These are phyloP conservation scores for Tuber brumale DNA, from an alignment of 495 filamentous ascomycete genomes.

Conservation along the genomic window DNA sequence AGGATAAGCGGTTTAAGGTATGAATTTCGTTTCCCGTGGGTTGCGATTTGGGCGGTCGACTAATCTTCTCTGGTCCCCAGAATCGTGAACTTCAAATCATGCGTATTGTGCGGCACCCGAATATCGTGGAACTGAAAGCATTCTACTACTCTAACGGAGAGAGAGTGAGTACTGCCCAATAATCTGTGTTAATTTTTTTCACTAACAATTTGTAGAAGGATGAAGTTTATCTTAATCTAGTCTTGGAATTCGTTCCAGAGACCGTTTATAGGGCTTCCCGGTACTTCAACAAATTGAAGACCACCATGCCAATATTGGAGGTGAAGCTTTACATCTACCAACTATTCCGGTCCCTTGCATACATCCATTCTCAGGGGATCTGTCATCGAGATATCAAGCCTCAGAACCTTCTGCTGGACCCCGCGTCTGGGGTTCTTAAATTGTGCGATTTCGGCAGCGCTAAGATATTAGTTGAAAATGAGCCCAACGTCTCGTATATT, in stretches of 20 bases:
- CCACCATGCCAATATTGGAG: slow-evolving; percentile 97
- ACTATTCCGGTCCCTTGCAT: slow-evolving; percentile 94
- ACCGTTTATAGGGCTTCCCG: slow-evolving; percentile 97
- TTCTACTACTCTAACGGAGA: slow-evolving; percentile 99
- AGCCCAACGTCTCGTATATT: slow-evolving; percentile 99
- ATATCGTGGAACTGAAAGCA: slow-evolving; percentile 96
- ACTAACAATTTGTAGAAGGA: slow-evolving; percentile 64
- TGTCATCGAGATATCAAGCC: slow-evolving; percentile 99
- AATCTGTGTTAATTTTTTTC: slow-evolving; percentile 5
- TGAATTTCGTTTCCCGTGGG: slow-evolving; percentile 16
- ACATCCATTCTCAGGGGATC: slow-evolving; percentile 99
- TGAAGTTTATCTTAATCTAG: slow-evolving; percentile 97
- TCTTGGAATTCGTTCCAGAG: slow-evolving; percentile 96
- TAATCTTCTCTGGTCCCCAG: slow-evolving; percentile 51
- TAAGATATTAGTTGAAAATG: slow-evolving; percentile 97
- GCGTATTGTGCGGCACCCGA: slow-evolving; percentile 96
- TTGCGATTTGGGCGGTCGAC: slow-evolving; percentile 14
- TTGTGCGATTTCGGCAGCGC: slow-evolving; percentile 98
- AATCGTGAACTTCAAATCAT: slow-evolving; percentile 99
- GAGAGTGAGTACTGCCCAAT: slow-evolving; percentile 58
- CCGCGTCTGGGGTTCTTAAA: slow-evolving; percentile 83
- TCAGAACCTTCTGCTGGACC: slow-evolving; percentile 91
- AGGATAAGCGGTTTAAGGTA: slow-evolving; percentile 99
- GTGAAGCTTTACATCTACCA: slow-evolving; percentile 99
- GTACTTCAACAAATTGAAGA: slow-evolving; percentile 99